These are phyloP conservation scores for Leccinellum rugosiceps DNA, from an alignment of 768 basidiomycete species.

Conservation along the genomic window DNA sequence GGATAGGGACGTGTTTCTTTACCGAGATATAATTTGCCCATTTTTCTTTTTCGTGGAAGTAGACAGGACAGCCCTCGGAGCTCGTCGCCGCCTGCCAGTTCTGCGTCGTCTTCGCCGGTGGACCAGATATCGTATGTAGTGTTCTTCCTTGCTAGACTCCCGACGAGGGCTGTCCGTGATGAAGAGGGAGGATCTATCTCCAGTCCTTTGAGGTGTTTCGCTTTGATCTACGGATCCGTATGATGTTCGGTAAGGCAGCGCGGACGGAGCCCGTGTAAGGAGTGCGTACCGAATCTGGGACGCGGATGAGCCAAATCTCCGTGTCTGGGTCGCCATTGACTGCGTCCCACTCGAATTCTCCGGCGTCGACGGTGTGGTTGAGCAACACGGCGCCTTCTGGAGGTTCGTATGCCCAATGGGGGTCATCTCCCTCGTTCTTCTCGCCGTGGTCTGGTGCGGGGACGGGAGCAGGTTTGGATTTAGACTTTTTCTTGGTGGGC, in stretches of 20 bases:
- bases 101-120: conserved; percentile 40
- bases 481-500: conserved; percentile 11
- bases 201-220: conserved; percentile 56
- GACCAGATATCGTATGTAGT: conserved; percentile 66
- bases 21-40: conserved; percentile 60
- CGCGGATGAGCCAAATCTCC: conserved; percentile 70
- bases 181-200: conserved; percentile 44
- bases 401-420: conserved; percentile 58
- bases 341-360: conserved; percentile 67
- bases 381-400: conserved; percentile 50
- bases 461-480: conserved; percentile 1
- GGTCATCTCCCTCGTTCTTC: conserved; percentile 53
- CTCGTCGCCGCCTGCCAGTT: conserved; percentile 56
- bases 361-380: conserved; percentile 42
- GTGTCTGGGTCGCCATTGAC: conserved; percentile 52
- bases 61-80: conserved; percentile 58
- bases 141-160: conserved; percentile 50
- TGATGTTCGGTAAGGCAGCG: neutral
- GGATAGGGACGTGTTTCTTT: conserved; percentile 2
- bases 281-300: conserved; percentile 59
- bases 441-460: conserved; percentile 29
- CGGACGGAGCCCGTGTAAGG: neutral
- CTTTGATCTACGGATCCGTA: conserved; percentile 48
- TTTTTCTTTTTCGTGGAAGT: conserved; percentile 59
- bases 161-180: conserved; percentile 42